A percentile compares a stretch with the other conserved stretches of the same genome.
phyloP scores from a whole-genome alignment of 306 rosid species.

The Oxytropis ochrocephala region DNA sequence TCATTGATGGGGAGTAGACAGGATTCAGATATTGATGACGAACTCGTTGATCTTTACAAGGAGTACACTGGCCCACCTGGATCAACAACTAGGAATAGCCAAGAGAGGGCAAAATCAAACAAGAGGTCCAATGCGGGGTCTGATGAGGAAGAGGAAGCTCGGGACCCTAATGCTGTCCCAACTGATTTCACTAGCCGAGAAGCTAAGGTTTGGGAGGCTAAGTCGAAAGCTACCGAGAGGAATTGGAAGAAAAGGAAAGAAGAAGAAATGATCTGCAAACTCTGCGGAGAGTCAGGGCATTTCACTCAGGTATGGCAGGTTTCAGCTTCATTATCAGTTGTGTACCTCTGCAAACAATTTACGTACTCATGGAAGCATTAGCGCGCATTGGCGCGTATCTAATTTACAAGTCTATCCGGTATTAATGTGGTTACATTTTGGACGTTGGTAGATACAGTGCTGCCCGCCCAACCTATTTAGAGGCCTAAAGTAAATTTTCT shows the following conservation, averaged over 20 bases:
- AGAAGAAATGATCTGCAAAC: slow-evolving; percentile 96
- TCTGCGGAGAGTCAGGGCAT: slow-evolving; percentile 95
- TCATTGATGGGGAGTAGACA: slow-evolving; percentile 59
- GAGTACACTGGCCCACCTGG: slow-evolving; percentile 92
- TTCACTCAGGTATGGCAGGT: slow-evolving; percentile 74
- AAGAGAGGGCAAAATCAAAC: slow-evolving; percentile 48
- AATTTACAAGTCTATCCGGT: not conserved
- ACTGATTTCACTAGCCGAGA: slow-evolving; percentile 98
- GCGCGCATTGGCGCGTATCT: no score
- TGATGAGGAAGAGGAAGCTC: slow-evolving; percentile 74
- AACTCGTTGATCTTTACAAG: slow-evolving; percentile 85
- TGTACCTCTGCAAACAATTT: not conserved
- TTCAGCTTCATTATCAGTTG: not conserved
- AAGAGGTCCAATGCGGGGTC: slow-evolving; percentile 81
- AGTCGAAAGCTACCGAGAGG: slow-evolving; percentile 97
- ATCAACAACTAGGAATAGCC: slow-evolving; percentile 35
- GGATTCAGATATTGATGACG: slow-evolving; percentile 79
- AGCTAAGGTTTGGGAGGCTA: slow-evolving; percentile 99
- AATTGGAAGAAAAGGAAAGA: slow-evolving; percentile 99
- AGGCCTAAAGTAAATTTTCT: no score
- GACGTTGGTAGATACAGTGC: not conserved
- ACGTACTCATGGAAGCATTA: not conserved
- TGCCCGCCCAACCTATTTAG: no score
- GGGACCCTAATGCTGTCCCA: slow-evolving; percentile 94
- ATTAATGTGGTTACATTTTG: not conserved